Evolutionary conservation across 768 basidiomycete species (phyloP), one percentile per base, ranked within the genome.

Genomic region (Hydnum rufescens): DNA sequence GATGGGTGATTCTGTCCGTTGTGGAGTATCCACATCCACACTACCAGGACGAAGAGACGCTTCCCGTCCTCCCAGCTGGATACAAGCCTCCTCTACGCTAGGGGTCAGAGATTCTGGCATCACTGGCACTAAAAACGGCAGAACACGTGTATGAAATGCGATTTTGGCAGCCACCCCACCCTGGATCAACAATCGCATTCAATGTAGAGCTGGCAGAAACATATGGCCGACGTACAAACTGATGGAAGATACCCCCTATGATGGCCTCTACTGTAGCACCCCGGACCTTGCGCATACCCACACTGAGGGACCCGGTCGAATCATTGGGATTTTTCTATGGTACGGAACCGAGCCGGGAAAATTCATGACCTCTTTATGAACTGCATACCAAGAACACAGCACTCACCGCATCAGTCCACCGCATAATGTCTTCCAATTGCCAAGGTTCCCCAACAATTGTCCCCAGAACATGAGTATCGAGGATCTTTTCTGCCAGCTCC

Each of bases 251-350:
- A 4, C 77, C 82, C 23, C 85, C 85, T 29, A 86, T 64, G 16
- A 85, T 69, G 2, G 81, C 85, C 58, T 80, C 76, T 3, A 86
- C 81, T 0, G 78, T 71, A 53, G 82, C 77, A 1, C 85, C 85
- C 59, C 79, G 74, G 19, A 86, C 77, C 59, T 86, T 87, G 59
- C 79, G 79, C 51, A 86, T 61, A 2, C 84, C 85, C 1, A 80
- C 73, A 36, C 72, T 70, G 55, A 65, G 66, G 28, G 36, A 30
- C 6, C 16, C n/a, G 16, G 13, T 39, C 36, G 36, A 39, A 39
- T 13, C n/a, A 5, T 19, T 4, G 16, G 13, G n/a, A 25, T 46
- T 49, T 18, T n/a, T 51, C 34, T 16, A 46, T 13, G 22, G 26
- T 22, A 39, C 8, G 34, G 8, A 19, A 39, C 8, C 8, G 19